Evolutionary conservation across 2,329 filamentous ascomycete species (phyloP), one percentile per base, ranked within the genome.

Genomic region (Colletotrichum viniferum): DNA sequence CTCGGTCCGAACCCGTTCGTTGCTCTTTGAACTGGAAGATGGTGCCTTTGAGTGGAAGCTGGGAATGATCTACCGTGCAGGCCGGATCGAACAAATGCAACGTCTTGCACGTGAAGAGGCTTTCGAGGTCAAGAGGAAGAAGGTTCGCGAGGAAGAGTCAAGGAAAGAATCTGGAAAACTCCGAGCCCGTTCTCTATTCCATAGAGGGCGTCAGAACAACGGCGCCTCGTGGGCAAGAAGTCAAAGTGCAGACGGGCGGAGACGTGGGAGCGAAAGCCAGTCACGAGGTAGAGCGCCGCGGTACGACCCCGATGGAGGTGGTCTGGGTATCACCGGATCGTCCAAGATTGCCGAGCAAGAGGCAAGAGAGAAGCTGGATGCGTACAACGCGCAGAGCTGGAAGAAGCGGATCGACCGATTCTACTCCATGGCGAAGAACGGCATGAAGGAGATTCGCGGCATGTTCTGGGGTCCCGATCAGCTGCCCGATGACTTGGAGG

Each of bases 31-130:
- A 81, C 88, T 99, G 43, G 97, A 99, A 84, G 97, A 99, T 82
- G 96, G 97, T 65, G 94, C 95, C 0, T 99, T 99, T 80, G 97
- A 99, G 83, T 99, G 96, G 95, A 98, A 98, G 82, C 88, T 99
- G 12, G 95, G 96, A 18, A 93, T 96, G 81, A 99, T 99, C 67
- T 99, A 98, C 83, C 93, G 96, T 36, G 92, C 95, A 61, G 97
- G 97, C 1, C 89, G 96, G 24, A 88, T 96, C 71, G 97, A 99
- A 83, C 96, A 98, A 84, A 93, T 94, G 82, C 97, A 98, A 83
- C 91, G 97, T 24, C 87, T 98, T 70, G 96, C 96, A 6, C 92
- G 97, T 58, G 95, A 98, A 82, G 95, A 98, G 78, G 96, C 96
- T 0, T 98, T 97, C 84, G 88, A 92, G 16, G 87, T 98, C 74